A percentile compares a stretch with the other conserved stretches of the same genome.
Evolutionary conservation across 495 filamentous ascomycete species (phyloP).

Genomic region (Aspergillus haitiensis): DNA sequence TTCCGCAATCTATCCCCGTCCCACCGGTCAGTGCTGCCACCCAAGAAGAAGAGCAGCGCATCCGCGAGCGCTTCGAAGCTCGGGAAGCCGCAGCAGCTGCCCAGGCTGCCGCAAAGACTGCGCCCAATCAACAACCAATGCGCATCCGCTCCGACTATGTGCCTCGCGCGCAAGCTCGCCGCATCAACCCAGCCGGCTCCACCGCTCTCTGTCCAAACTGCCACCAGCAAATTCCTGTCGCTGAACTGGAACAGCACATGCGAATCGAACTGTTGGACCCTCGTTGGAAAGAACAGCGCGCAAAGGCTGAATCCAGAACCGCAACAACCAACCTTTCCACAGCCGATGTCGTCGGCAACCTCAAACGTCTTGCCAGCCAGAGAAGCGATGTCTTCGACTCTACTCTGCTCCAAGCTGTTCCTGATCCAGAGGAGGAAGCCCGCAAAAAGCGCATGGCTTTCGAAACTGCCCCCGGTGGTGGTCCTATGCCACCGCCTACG

Average conservation of each 20-base stretch:
- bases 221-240: constrained; percentile 79
- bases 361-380: constrained; percentile 95
- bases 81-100: constrained; percentile 72
- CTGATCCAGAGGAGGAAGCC: constrained; percentile 64
- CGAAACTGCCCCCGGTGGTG: constrained; percentile 28
- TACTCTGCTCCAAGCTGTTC: constrained; percentile 27
- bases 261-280: constrained; percentile 94
- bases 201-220: constrained; percentile 92
- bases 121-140: constrained; percentile 67
- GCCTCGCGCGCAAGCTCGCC: constrained; percentile 73
- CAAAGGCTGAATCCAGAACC: constrained; percentile 79
- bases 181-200: constrained; percentile 57
- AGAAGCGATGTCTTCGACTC: constrained; percentile 88
- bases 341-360: constrained; percentile 84
- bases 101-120: constrained; percentile 71
- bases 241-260: constrained; percentile 92
- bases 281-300: constrained; percentile 92
- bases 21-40: constrained; percentile 35
- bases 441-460: constrained; percentile 74
- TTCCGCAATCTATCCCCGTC: constrained; percentile 34
- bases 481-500: constrained; percentile 26
- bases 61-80: constrained; percentile 66
- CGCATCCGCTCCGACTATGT: constrained; percentile 93
- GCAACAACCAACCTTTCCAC: constrained; percentile 87
- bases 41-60: constrained; percentile 66